phyloP scores from a whole-genome alignment of 805 yeast genomes.

The Debaryomyces tyrocola region DNA sequence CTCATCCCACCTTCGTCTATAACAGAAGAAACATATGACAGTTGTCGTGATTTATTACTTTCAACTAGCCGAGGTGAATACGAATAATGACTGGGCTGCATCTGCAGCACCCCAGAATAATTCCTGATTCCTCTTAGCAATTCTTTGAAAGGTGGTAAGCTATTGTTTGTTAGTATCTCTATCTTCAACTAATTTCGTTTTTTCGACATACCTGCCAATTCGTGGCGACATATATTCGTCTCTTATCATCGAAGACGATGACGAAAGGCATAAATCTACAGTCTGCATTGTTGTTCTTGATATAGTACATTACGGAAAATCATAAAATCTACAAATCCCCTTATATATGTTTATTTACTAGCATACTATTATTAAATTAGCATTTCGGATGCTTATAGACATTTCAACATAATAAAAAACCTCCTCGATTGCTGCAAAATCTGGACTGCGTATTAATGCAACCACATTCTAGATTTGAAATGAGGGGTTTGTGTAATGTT shows the following conservation, averaged over 20 bases:
- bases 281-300: not conserved
- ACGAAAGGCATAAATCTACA: not conserved
- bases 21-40: too few species aligned
- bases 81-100: not conserved
- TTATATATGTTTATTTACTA: not conserved
- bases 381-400: not conserved
- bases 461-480: not conserved
- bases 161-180: not conserved
- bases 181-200: too few species aligned
- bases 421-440: not conserved
- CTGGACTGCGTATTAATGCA: not conserved
- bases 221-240: not conserved
- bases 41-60: too few species aligned
- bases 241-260: not conserved
- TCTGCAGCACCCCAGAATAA: not conserved
- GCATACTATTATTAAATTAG: not conserved
- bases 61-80: too few species aligned
- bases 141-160: not conserved
- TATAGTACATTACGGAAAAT: not conserved
- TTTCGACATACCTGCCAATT: not conserved
- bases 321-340: not conserved
- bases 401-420: not conserved
- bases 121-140: not conserved
- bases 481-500: conserved; percentile 14
- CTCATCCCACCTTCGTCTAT: too few species aligned